Evolutionary conservation across 176 grass and related monocot genomes (phyloP).

Genomic region (Paspalum vaginatum): DNA sequence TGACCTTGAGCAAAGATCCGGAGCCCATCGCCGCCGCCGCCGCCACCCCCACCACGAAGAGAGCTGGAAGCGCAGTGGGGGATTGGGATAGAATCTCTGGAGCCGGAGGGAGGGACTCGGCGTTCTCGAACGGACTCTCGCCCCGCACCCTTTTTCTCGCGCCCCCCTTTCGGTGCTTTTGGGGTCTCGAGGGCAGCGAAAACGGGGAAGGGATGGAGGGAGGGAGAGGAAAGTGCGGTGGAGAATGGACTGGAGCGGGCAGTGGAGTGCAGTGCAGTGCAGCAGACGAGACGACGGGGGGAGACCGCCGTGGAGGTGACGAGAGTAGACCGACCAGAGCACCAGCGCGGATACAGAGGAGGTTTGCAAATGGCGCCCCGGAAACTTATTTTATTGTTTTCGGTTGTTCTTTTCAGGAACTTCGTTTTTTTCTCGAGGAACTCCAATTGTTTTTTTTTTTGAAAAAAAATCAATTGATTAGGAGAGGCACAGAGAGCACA

Average conservation of each 20-base stretch:
- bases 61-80: neutral
- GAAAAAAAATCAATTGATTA: neutral
- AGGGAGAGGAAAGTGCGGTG: constrained; percentile 37
- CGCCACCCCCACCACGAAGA: neutral
- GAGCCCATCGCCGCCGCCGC: constrained; percentile 39
- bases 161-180: constrained; percentile 38
- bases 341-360: constrained; percentile 34
- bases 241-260: neutral
- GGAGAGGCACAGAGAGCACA: neutral
- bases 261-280: neutral
- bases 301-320: constrained; percentile 26
- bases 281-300: constrained; percentile 22
- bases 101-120: neutral
- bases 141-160: neutral
- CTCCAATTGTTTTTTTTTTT: too few species aligned
- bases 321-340: constrained; percentile 12
- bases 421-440: too few species aligned
- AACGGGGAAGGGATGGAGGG: constrained; percentile 1
- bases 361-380: neutral
- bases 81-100: neutral
- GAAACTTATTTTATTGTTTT: neutral
- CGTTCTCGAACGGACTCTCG: constrained; percentile 18
- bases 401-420: too few species aligned
- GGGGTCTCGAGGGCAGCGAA: constrained; percentile 39
- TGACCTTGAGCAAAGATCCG: constrained; percentile 67